Conservation (phyloP, 202 grass and related monocot species). For the Zizania palustris region DNA sequence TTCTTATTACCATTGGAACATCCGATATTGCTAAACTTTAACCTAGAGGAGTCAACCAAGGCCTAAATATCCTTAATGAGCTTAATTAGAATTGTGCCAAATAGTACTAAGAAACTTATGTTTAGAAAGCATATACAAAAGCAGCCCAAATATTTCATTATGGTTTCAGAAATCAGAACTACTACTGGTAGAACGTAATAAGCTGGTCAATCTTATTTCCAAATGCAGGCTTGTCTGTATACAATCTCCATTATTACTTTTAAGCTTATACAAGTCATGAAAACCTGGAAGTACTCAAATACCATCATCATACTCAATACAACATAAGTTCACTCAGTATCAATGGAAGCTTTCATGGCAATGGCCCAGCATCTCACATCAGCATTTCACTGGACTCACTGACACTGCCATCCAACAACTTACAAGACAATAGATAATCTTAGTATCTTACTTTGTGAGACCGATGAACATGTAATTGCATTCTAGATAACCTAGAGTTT, state of each 20-base stretch:
- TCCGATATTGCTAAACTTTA: no score
- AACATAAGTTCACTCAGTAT: slow-evolving; percentile 36
- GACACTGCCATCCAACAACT: slow-evolving; percentile 40
- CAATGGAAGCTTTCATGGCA: slow-evolving; percentile 13
- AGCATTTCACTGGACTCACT: slow-evolving; percentile 25
- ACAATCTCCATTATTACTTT: slow-evolving; percentile 47
- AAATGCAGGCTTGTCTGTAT: slow-evolving; percentile 25
- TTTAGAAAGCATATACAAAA: no score
- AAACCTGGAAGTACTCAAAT: slow-evolving; percentile 33
- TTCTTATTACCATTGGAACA: no score
- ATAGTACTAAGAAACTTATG: no score
- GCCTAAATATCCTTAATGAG: no score
- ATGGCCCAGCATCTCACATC: slow-evolving; percentile 4
- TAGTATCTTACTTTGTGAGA: slow-evolving; percentile 27
- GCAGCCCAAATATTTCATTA: neutral
- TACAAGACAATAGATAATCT: slow-evolving; percentile 37
- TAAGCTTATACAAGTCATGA: slow-evolving; percentile 42
- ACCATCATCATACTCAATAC: slow-evolving; percentile 28
- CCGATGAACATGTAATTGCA: slow-evolving; percentile 13
- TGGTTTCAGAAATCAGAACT: no score
- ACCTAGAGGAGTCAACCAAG: no score
- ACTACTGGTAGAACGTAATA: no score
- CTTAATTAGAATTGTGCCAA: no score
- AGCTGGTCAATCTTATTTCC: neutral
- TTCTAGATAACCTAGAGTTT: slow-evolving; percentile 47